Conservation (phyloP, 345 rosid species). For the Lumnitzera littorea region DNA sequence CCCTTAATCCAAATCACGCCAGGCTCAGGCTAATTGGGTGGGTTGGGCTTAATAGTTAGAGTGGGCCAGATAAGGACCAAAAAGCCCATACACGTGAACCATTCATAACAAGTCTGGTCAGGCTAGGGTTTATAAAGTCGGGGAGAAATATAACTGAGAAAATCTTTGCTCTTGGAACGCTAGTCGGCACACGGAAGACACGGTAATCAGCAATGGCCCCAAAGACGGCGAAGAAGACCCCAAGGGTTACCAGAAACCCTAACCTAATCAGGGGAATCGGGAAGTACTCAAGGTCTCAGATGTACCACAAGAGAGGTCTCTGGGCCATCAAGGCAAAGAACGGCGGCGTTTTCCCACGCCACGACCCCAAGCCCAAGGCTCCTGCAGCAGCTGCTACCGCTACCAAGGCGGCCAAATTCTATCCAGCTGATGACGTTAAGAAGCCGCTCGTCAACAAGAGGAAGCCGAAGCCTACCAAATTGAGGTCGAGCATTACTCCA, state of each 20-base stretch:
- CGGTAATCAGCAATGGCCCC: too few relatives aligned
- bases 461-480: conserved; percentile 59
- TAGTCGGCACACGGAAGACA: too few relatives aligned
- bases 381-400: conserved; percentile 22
- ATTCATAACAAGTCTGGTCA: too few relatives aligned
- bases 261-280: conserved; percentile 56
- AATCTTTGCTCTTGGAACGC: too few relatives aligned
- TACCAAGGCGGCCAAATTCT: conserved; percentile 50
- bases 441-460: conserved; percentile 70
- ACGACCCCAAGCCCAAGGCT: conserved; percentile 50
- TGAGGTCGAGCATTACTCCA: conserved; percentile 62
- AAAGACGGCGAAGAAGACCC: conserved; percentile 32
- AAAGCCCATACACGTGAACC: too few relatives aligned
- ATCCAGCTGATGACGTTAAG: conserved; percentile 88
- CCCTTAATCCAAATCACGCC: too few relatives aligned
- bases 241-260: conserved; percentile 40
- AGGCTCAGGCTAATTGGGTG: too few relatives aligned
- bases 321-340: conserved; percentile 86
- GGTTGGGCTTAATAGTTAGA: too few relatives aligned
- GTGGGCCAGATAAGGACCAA: too few relatives aligned
- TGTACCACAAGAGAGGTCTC: conserved; percentile 68
- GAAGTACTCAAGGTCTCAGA: conserved; percentile 50
- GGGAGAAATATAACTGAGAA: too few relatives aligned
- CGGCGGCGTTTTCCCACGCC: conserved; percentile 81
- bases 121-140: too few relatives aligned